Evolutionary conservation across 495 filamentous ascomycete species (phyloP).

Genomic region (Neurospora tetrasperma): DNA sequence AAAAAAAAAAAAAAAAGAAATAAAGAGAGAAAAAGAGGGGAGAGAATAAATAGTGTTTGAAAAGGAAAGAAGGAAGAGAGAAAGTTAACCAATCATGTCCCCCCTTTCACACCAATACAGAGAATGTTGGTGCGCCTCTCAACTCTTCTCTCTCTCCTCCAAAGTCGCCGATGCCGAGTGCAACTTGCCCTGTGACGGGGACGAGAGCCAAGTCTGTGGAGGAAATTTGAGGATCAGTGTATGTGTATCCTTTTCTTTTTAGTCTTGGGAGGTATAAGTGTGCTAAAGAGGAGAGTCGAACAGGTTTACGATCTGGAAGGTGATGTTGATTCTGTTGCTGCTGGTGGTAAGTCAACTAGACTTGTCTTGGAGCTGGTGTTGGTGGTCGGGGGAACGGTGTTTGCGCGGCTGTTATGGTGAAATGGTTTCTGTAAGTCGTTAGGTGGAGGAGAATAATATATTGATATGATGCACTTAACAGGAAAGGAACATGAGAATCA

Average conservation of each 20-base stretch:
- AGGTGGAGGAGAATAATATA: neutral
- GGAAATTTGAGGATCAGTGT: conserved; percentile 33
- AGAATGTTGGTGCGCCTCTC: conserved; percentile 42
- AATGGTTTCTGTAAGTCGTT: neutral
- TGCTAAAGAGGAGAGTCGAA: neutral
- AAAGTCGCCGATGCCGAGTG: conserved; percentile 28
- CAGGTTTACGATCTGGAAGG: conserved; percentile 6
- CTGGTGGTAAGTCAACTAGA: neutral
- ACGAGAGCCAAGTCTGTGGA: conserved; percentile 33
- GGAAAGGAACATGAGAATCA: too few species aligned
- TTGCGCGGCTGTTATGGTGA: neutral
- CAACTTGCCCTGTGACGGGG: conserved; percentile 35
- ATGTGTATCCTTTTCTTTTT: neutral
- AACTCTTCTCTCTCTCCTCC: conserved; percentile 21
- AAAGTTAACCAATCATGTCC: neutral
- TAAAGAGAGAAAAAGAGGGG: too few species aligned
- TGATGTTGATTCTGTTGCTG: neutral
- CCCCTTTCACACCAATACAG: conserved; percentile 5
- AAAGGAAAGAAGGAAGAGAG: too few species aligned
- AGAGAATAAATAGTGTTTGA: too few species aligned
- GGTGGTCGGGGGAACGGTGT: neutral
- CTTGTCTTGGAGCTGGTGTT: neutral
- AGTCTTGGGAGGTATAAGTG: too few species aligned
- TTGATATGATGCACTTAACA: too few species aligned
- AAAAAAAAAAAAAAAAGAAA: too few species aligned